Base-by-base conservation (phyloP, 2,329 filamentous ascomycete genomes). In the Ambrosiella beaveri region DNA sequence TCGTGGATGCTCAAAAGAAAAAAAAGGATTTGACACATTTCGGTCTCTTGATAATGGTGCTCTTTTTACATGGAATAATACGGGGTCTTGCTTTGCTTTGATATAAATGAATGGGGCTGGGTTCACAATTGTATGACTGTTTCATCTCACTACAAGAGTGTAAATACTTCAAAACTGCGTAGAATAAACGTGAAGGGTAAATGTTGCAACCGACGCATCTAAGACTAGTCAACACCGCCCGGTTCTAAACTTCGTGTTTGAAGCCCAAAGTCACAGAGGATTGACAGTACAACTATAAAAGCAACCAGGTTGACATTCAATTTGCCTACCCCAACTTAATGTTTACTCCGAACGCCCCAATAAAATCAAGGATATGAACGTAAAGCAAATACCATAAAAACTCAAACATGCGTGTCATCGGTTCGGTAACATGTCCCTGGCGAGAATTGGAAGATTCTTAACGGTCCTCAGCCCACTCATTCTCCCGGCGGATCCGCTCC, bases 401-500 rank as follows among this genome's bases (percentile, higher is more conserved):
- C 7, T 12, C 13, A 47, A 11, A 37, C 13, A 35, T 45, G 8
- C 17, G 27, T 15, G 15, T 36, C 35, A 47, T 17, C n/a, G 19
- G 9, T n/a, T n/a, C 27, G 8, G 6, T 7, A 27, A 11, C 17
- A 17, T 27, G 4, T n/a, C 12, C 27, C 15, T 13, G 11, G 36
- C 15, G 27, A 41, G 39, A 41, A 12, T 12, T 41, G 3, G 39
- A 8, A 9, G n/a, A 19, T 4, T 27, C 64, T 76, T 77, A 86
- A 65, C 83, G 81, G 65, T 93, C 87, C 76, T 93, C 87, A 51
- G 87, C 87, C 87, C 87, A 93, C 73, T 93, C 87, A 69, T 93
- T 93, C 76, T 93, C 87, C 3, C 87, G 81, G 59, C 87, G 85
- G 63, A 93, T 98, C 78, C 98, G 93, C 69, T 98, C 93, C 72